Evolutionary conservation across 352 stramenopile species (phyloP), one percentile per base, ranked within the genome.

Genomic region (Phytophthora boehmeriae): DNA sequence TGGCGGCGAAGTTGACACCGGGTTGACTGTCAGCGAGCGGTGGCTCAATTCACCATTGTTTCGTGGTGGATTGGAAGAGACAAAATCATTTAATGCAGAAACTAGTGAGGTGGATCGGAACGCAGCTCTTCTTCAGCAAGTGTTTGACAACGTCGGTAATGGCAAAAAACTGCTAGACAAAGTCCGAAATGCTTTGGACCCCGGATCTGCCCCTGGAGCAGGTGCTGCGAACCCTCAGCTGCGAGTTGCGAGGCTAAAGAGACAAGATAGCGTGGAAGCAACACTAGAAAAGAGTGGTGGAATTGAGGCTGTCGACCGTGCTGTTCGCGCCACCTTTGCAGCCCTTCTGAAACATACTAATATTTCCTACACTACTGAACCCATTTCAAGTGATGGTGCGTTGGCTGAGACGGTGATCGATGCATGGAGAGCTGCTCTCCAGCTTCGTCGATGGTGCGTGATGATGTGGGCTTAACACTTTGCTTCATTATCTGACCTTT

Each of bases 161-260:
- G 87, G 87, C 0, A 90, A 90, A 54, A 96, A 90, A 38, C 59
- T 96, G 6, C 54, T 96, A 0, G 88, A 96, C 19, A 92, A 86
- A 60, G 79, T 96, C 5, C 86, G 87, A 22, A 70, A 80, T 43
- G 84, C 80, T 25, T 16, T 95, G 1, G 84, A 96, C 53, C 79
- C 80, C 20, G 61, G 69, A 25, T 68, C 73, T 9, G 61, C 43
- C 16, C 56, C 59, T 34, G 54, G 25, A 6, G 25, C 25, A 6
- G 25, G 75, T 8, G 59, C 64, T n/a, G 53, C 46, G 22, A 93
- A 94, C 45, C 78, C 76, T 22, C 83, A 93, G 38, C 57, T 95
- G 10, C 71, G 84, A 41, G 75, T 73, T 14, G 81, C 76, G 14
- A 76, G 73, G 5, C 51, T 96, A 19, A 93, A 90, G 50, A 71